Conservation (phyloP, 129 eudicot species). For the Centella asiatica region DNA sequence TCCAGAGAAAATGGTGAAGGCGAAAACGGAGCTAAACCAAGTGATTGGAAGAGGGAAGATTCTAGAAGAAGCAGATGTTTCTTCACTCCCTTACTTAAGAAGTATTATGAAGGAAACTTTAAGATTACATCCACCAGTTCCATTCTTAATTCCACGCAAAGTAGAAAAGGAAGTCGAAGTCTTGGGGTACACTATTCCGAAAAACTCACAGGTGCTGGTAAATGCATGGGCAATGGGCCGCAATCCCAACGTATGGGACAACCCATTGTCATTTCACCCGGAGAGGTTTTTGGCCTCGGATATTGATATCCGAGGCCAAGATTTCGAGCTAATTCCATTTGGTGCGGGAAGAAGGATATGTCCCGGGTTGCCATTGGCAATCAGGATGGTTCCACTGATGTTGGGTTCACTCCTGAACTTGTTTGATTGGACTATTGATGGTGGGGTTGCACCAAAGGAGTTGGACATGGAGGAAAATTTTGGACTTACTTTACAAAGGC, state of each 20-base stretch:
- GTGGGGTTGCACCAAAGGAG: slow-evolving; percentile 21
- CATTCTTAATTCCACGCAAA: slow-evolving; percentile 31
- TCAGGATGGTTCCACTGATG: slow-evolving; percentile 35
- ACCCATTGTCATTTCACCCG: slow-evolving; percentile 32
- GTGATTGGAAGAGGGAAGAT: slow-evolving; percentile 44
- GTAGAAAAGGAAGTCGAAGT: slow-evolving; percentile 30
- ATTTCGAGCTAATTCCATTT: slow-evolving; percentile 47
- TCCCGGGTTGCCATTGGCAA: slow-evolving; percentile 38
- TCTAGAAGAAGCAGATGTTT: slow-evolving; percentile 28
- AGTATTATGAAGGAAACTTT: slow-evolving; percentile 40
- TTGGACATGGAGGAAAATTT: slow-evolving; percentile 41
- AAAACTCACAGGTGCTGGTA: slow-evolving; percentile 35
- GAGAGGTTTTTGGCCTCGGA: slow-evolving; percentile 36
- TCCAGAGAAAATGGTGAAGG: slow-evolving; percentile 32
- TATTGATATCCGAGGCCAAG: slow-evolving; percentile 31
- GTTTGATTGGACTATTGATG: slow-evolving; percentile 37
- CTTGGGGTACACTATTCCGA: slow-evolving; percentile 34
- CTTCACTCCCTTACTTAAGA: slow-evolving; percentile 29
- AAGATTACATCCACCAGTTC: slow-evolving; percentile 37
- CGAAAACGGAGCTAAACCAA: slow-evolving; percentile 44
- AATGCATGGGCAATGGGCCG: slow-evolving; percentile 44
- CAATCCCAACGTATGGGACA: slow-evolving; percentile 30
- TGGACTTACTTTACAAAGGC: slow-evolving; percentile 29
- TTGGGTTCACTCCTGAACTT: slow-evolving; percentile 37
- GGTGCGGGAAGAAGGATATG: slow-evolving; percentile 47